Evolutionary conservation across 1,139 yeast species (phyloP).

Genomic region (Geotrichum bryndzae): DNA sequence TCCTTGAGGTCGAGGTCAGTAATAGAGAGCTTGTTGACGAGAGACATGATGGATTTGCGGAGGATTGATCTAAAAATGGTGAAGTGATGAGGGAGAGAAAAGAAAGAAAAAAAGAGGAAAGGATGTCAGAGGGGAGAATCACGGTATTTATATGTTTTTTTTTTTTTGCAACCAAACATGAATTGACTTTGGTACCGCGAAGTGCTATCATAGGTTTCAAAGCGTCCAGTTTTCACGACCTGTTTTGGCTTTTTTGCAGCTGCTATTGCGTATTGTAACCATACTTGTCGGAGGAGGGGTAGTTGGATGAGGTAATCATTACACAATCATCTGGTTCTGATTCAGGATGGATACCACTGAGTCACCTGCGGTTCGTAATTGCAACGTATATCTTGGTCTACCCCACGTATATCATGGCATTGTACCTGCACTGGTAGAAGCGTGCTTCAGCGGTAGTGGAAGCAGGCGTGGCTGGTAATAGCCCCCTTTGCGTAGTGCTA

Average conservation of each 20-base stretch:
- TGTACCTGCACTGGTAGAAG: background rate
- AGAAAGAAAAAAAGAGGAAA: background rate
- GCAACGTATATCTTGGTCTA: background rate
- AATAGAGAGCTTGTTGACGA: constrained; percentile 85
- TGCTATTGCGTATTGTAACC: background rate
- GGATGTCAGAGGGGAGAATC: background rate
- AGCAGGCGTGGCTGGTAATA: background rate
- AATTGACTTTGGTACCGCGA: background rate
- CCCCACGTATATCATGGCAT: background rate
- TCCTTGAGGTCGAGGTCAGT: constrained; percentile 78
- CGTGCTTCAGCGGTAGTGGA: background rate
- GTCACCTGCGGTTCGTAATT: background rate
- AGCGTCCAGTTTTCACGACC: background rate
- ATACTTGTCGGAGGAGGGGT: background rate
- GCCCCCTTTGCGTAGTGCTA: background rate
- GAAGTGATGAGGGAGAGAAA: background rate
- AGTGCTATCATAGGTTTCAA: background rate
- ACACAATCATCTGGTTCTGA: background rate
- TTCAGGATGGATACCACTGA: background rate
- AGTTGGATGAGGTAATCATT: background rate
- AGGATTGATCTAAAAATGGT: background rate
- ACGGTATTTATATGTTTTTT: constrained; percentile 7
- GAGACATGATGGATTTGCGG: constrained; percentile 55
- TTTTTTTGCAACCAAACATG: background rate
- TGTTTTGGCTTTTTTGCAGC: background rate